These are phyloP conservation scores for Colletotrichum sp. DNA, from an alignment of 2,329 filamentous ascomycete species.

Conservation along the genomic window DNA sequence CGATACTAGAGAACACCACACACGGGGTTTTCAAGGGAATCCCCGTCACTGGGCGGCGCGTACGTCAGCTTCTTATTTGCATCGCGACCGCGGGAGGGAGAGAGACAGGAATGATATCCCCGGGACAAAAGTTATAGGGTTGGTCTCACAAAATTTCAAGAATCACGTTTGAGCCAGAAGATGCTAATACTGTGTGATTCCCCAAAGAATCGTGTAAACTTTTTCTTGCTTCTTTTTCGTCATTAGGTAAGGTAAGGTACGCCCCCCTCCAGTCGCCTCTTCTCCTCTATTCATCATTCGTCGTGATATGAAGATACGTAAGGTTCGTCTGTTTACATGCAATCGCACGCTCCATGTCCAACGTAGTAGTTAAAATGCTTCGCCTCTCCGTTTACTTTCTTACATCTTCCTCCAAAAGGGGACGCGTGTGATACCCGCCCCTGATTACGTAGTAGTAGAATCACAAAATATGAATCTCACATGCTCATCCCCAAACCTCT, in stretches of 20 bases:
- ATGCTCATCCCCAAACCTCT: not conserved
- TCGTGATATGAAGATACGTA: conserved; percentile 14
- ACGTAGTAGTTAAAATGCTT: not conserved
- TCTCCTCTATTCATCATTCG: not conserved
- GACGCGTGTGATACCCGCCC: not conserved
- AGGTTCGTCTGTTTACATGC: conserved; percentile 8
- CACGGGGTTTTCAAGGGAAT: accelerated
- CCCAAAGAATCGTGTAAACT: conserved; percentile 10
- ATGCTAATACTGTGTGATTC: conserved; percentile 13
- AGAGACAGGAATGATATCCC: not conserved
- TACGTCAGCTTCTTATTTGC: not conserved
- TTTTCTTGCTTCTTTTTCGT: conserved; percentile 1
- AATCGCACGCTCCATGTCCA: not conserved
- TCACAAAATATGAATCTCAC: not conserved
- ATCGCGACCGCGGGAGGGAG: not conserved
- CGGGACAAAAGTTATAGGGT: conserved; percentile 24
- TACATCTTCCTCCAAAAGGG: not conserved
- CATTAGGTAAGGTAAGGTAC: conserved; percentile 18
- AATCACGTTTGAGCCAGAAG: conserved; percentile 7
- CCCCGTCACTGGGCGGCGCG: not conserved
- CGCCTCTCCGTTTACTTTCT: not conserved
- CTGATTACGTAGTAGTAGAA: not conserved
- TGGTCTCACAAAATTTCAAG: conserved; percentile 28
- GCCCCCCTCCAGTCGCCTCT: not conserved
- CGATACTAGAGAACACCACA: conserved; percentile 32